A percentile compares a stretch with the other conserved stretches of the same genome.
Conservation (phyloP, 75 land plant genomes). For the Chamaecyparis obtusa region DNA sequence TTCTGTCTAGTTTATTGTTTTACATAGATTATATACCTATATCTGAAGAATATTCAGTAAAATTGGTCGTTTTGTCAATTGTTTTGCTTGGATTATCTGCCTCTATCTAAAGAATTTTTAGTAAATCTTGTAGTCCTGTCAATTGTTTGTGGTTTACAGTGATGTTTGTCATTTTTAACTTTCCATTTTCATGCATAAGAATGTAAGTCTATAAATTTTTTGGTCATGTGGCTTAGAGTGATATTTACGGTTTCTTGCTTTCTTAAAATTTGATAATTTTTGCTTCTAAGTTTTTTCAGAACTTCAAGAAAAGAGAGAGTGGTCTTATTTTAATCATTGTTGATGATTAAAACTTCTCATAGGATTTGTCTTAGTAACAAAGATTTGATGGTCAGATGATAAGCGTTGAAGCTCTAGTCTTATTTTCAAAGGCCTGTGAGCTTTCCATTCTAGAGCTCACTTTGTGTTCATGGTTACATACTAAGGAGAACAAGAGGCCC, state of each 20-base stretch:
- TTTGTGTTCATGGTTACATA: slow-evolving; percentile 61
- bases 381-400: slow-evolving; percentile 42
- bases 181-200: not conserved
- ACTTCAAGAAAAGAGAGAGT: not conserved
- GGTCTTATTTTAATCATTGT: not conserved
- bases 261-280: too few species aligned
- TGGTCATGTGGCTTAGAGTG: not conserved
- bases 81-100: not conserved
- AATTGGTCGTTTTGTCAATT: not conserved
- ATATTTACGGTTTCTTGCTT: not conserved
- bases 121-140: not conserved
- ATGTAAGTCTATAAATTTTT: not conserved
- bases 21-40: not conserved
- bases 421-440: slow-evolving; percentile 72
- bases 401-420: slow-evolving; percentile 53
- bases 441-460: slow-evolving; percentile 65
- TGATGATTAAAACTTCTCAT: not conserved
- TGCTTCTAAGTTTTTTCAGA: not conserved
- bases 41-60: not conserved
- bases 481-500: slow-evolving; percentile 56
- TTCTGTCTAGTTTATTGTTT: not conserved
- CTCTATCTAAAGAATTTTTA: not conserved
- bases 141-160: not conserved
- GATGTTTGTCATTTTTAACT: not conserved
- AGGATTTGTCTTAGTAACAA: not conserved